These are phyloP conservation scores for Pochonia chlamydosporia DNA, from an alignment of 2,329 filamentous ascomycete genomes.

Conservation along the genomic window DNA sequence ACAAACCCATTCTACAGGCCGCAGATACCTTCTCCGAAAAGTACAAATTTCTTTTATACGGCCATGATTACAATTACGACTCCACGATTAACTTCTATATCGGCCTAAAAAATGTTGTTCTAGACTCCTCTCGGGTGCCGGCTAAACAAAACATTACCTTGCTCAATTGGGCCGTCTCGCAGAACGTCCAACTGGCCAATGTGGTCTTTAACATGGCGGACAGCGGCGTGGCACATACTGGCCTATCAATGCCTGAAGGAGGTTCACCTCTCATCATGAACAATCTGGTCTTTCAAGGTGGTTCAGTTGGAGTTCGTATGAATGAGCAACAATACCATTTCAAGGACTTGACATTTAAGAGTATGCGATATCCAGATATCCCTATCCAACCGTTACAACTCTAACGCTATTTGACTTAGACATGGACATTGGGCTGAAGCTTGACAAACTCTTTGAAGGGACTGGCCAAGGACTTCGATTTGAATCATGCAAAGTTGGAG, in stretches of 20 bases:
- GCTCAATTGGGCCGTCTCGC: constrained; percentile 25
- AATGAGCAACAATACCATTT: constrained; percentile 29
- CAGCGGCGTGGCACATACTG: constrained; percentile 24
- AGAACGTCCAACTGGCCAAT: constrained; percentile 22
- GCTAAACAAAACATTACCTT: constrained; percentile 13
- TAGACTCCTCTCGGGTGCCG: constrained; percentile 20
- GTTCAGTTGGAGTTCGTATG: constrained; percentile 22
- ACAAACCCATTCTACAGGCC: constrained; percentile 23
- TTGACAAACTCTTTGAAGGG: constrained; percentile 20
- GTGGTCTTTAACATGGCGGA: constrained; percentile 28
- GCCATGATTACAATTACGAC: constrained; percentile 16
- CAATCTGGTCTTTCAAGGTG: constrained; percentile 26
- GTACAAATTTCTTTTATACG: constrained; percentile 11
- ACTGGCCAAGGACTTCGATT: constrained; percentile 22
- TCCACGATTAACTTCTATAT: constrained; percentile 29
- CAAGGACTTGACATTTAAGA: constrained; percentile 24
- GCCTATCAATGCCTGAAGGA: constrained; percentile 28
- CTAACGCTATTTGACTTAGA: background rate
- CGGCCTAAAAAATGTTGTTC: constrained; percentile 22
- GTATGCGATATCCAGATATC: constrained; percentile 9
- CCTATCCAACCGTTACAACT: background rate
- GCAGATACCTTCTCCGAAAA: constrained; percentile 7
- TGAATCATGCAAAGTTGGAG: constrained; percentile 21
- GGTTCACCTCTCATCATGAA: constrained; percentile 25
- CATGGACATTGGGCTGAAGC: constrained; percentile 20